A percentile compares a stretch with the other conserved stretches of the same genome.
phyloP scores from a whole-genome alignment of 352 stramenopile species.

The Phytophthora sp. region DNA sequence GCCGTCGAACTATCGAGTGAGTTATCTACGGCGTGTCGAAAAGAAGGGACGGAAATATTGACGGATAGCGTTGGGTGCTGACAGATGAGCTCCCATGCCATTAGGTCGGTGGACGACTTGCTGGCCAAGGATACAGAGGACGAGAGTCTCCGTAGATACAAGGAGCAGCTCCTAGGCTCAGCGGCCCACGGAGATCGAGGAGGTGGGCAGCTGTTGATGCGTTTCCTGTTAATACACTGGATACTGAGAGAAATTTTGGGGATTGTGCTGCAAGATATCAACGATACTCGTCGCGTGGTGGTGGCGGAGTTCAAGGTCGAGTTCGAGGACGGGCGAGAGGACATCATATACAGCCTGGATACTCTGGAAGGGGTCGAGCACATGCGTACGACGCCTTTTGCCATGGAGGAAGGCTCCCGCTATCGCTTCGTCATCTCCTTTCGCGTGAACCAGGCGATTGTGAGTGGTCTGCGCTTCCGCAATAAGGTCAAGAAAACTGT shows the following conservation, averaged over 20 bases:
- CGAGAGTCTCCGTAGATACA: slow-evolving; percentile 86
- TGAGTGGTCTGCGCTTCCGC: slow-evolving; percentile 83
- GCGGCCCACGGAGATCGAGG: slow-evolving; percentile 82
- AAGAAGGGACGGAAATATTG: neutral
- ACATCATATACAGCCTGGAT: slow-evolving; percentile 79
- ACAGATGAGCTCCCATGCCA: slow-evolving; percentile 70
- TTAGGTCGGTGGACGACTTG: slow-evolving; percentile 73
- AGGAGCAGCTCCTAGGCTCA: slow-evolving; percentile 80
- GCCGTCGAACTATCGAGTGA: slow-evolving; percentile 54
- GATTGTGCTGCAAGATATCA: slow-evolving; percentile 43
- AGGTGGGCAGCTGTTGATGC: slow-evolving; percentile 36
- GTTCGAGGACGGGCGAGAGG: slow-evolving; percentile 72
- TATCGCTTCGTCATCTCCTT: slow-evolving; percentile 90
- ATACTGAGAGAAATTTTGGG: neutral
- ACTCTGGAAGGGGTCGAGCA: slow-evolving; percentile 69
- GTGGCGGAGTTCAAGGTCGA: slow-evolving; percentile 88
- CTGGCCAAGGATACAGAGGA: slow-evolving; percentile 82
- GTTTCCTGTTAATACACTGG: neutral
- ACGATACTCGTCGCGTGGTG: slow-evolving; percentile 73
- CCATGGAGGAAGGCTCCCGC: slow-evolving; percentile 71
- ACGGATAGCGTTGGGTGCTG: neutral
- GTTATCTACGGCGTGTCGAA: neutral
- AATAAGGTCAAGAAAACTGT: slow-evolving; percentile 90
- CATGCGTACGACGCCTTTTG: slow-evolving; percentile 77
- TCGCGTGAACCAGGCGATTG: slow-evolving; percentile 85